Evolutionary conservation across 2,329 filamentous ascomycete species (phyloP).

Genomic region (Neofusicoccum sp.): DNA sequence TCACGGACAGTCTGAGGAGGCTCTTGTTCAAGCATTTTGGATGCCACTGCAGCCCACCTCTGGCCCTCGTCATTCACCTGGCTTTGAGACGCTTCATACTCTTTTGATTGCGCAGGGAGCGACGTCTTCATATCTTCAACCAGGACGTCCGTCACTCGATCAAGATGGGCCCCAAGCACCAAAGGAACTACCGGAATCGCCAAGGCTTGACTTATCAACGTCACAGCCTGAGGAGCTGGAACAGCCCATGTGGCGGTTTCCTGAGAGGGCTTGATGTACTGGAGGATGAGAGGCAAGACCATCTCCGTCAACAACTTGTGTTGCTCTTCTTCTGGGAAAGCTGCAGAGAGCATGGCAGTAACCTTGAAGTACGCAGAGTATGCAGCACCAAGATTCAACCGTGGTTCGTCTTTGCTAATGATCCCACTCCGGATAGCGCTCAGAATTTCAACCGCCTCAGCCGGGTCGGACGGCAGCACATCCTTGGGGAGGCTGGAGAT

Average conservation of each 20-base stretch:
- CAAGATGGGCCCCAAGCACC: slow-evolving; percentile 61
- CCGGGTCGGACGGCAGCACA: slow-evolving; percentile 53
- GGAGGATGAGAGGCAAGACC: slow-evolving; percentile 52
- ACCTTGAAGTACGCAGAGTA: slow-evolving; percentile 75
- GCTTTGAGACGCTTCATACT: slow-evolving; percentile 70
- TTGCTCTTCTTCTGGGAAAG: slow-evolving; percentile 44
- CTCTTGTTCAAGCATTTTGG: slow-evolving; percentile 23
- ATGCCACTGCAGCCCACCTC: slow-evolving; percentile 60
- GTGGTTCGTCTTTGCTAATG: slow-evolving; percentile 70
- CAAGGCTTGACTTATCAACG: slow-evolving; percentile 43
- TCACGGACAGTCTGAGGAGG: not conserved
- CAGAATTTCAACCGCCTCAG: slow-evolving; percentile 62
- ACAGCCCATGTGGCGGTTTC: slow-evolving; percentile 53
- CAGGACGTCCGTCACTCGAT: slow-evolving; percentile 59
- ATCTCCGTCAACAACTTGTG: slow-evolving; percentile 46
- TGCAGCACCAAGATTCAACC: slow-evolving; percentile 63
- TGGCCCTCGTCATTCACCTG: slow-evolving; percentile 63
- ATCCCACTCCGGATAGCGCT: slow-evolving; percentile 70
- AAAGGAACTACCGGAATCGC: slow-evolving; percentile 43
- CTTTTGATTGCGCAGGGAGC: slow-evolving; percentile 76
- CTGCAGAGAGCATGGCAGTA: slow-evolving; percentile 48
- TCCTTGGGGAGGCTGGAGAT: slow-evolving; percentile 56
- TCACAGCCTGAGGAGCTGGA: slow-evolving; percentile 37
- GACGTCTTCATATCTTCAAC: slow-evolving; percentile 68
- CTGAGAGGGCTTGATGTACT: slow-evolving; percentile 51